Percentiles rank a stretch among this genome's conserved stretches.
phyloP scores from a whole-genome alignment of 73 alveolate genomes.

The Blepharisma japonicum region DNA sequence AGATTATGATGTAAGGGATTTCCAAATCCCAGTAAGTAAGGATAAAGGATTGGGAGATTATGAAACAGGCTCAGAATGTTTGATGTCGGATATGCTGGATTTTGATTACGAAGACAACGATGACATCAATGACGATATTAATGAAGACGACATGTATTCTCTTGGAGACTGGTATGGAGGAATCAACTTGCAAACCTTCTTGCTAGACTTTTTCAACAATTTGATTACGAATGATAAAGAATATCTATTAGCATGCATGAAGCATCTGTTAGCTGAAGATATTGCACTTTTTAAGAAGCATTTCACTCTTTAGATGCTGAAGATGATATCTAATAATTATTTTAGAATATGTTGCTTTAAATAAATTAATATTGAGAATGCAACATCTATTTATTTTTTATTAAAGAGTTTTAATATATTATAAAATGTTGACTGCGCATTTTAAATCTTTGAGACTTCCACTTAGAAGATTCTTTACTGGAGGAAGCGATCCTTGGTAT shows the following conservation, averaged over 20 bases:
- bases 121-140: constrained; percentile 88
- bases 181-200: constrained; percentile 55
- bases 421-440: no score
- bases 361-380: no score
- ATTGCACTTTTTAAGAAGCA: constrained; percentile 69
- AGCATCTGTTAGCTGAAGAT: constrained; percentile 79
- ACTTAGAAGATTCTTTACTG: no score
- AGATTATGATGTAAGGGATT: constrained; percentile 65
- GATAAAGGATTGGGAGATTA: constrained; percentile 92
- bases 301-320: constrained; percentile 28
- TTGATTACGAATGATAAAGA: constrained; percentile 68
- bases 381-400: no score
- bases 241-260: constrained; percentile 76
- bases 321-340: no score
- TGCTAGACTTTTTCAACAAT: constrained; percentile 66
- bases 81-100: constrained; percentile 92
- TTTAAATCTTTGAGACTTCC: no score
- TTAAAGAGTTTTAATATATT: no score
- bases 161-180: constrained; percentile 67
- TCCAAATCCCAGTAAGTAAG: constrained; percentile 77
- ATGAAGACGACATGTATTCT: constrained; percentile 89
- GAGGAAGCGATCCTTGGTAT: no score
- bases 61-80: constrained; percentile 94
- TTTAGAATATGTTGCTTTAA: no score
- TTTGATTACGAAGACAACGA: constrained; percentile 95